Evolutionary conservation across 352 stramenopile species (phyloP), one percentile per base, ranked within the genome.

Genomic region (Pythium inflatum): DNA sequence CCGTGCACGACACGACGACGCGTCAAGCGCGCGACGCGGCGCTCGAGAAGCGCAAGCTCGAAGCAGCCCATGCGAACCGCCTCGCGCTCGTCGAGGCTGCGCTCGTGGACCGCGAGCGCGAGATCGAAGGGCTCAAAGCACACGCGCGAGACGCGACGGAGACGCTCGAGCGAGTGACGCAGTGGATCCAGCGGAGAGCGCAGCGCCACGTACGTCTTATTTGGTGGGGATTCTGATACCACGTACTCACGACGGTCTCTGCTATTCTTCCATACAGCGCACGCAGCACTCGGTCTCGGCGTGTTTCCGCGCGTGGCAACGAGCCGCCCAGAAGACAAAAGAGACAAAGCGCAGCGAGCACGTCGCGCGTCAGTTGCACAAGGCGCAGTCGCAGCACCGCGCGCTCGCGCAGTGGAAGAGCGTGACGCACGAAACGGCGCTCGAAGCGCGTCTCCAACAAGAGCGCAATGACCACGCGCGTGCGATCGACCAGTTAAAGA

Each of bases 41-140:
- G 36, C 57, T 88, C 40, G 74, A 85, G 62, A 74, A 78, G 12
- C 78, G 77, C 64, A 86, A 89, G 56, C 54, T 80, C n/a, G 66
- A 73, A n/a, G 79, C 78, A 8, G 72, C 74, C 25, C 75, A 91
- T 46, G 59, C 73, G 20, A 89, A 78, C 51, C 76, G 77, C 13
- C 41, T 86, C 55, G 66, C 78, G 3, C 78, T 85, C 43, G 66
- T 89, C 12, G 41, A 87, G 75, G 78, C 38, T n/a, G n/a, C n/a
- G n/a, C n/a, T n/a, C n/a, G n/a, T n/a, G n/a, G n/a, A n/a, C n/a
- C n/a, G n/a, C n/a, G n/a, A n/a, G n/a, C n/a, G n/a, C 55, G 75
- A 77, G 36, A 71, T 90, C 25, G 73, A 83, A 24, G 79, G 83
- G 46, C 60, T 90, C 24, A 72, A 83, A 50, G 50, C 71, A 3